phyloP scores from a whole-genome alignment of 2,329 filamentous ascomycete species.

The Aspergillus fijiensis region DNA sequence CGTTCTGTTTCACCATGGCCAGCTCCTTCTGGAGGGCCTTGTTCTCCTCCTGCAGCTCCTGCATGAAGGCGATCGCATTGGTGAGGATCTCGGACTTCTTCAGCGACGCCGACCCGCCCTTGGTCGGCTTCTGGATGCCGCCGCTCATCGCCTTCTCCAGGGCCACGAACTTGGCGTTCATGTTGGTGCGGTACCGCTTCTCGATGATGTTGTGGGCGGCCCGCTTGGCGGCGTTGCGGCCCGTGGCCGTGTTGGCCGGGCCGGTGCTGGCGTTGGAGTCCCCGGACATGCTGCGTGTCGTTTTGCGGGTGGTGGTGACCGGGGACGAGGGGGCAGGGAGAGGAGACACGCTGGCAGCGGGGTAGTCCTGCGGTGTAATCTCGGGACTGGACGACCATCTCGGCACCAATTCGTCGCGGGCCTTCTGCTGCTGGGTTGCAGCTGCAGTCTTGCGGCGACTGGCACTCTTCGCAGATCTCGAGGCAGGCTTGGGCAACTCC shows the following conservation, averaged over 20 bases:
- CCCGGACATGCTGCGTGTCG: conserved; percentile 26
- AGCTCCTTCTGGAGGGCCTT: conserved; percentile 35
- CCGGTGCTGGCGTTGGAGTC: conserved; percentile 27
- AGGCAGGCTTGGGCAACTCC: conserved; percentile 11
- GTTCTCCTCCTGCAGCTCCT: conserved; percentile 37
- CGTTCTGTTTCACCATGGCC: conserved; percentile 29
- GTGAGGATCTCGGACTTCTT: conserved; percentile 41
- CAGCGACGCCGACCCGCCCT: conserved; percentile 32
- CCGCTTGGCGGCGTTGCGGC: conserved; percentile 40
- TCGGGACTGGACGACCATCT: conserved; percentile 33
- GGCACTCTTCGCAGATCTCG: not conserved
- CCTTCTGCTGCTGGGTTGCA: conserved; percentile 5
- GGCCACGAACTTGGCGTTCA: conserved; percentile 44
- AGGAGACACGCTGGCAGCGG: conserved; percentile 16
- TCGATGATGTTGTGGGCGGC: conserved; percentile 45
- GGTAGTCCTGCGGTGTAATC: conserved; percentile 27
- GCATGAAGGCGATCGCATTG: conserved; percentile 39
- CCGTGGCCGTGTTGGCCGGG: conserved; percentile 15
- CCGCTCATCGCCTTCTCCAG: conserved; percentile 39
- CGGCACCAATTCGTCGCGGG: conserved; percentile 14
- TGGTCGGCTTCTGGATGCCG: conserved; percentile 24
- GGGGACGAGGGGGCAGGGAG: conserved; percentile 7
- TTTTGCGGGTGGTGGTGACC: conserved; percentile 22
- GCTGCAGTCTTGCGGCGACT: conserved; percentile 13
- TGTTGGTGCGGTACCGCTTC: conserved; percentile 44